phyloP scores from a whole-genome alignment of 495 filamentous ascomycete species.

The Jackrogersella multiformis region DNA sequence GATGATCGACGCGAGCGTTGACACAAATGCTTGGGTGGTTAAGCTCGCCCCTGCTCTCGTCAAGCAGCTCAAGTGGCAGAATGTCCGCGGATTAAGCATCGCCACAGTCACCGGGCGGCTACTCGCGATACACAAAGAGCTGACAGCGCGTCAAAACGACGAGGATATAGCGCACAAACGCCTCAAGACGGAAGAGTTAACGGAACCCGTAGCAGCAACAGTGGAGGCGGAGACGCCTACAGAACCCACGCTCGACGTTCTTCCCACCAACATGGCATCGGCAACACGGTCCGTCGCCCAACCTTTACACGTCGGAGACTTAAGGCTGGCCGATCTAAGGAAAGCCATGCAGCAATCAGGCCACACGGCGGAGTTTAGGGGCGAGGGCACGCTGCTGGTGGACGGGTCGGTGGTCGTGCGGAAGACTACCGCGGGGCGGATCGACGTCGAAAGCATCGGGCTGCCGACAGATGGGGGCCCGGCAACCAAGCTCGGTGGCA shows the following conservation, averaged over 20 bases:
- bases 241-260: constrained; percentile 76
- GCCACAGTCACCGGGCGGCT: constrained; percentile 81
- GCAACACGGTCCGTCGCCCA: constrained; percentile 81
- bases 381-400: constrained; percentile 90
- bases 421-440: constrained; percentile 83
- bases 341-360: constrained; percentile 82
- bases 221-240: constrained; percentile 23
- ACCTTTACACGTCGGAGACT: constrained; percentile 92
- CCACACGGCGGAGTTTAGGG: constrained; percentile 90
- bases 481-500: constrained; percentile 56
- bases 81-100: constrained; percentile 86
- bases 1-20: constrained; percentile 87
- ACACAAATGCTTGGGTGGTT: constrained; percentile 97
- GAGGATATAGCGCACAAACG: constrained; percentile 70
- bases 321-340: constrained; percentile 87
- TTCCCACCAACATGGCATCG: constrained; percentile 79
- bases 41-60: constrained; percentile 86
- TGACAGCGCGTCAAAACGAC: constrained; percentile 48
- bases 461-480: constrained; percentile 54
- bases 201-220: constrained; percentile 9
- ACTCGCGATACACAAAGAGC: constrained; percentile 50
- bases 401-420: constrained; percentile 87
- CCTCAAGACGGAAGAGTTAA: constrained; percentile 65
- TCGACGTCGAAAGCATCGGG: constrained; percentile 87
- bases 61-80: constrained; percentile 90